Evolutionary conservation across 1,139 yeast genomes (phyloP), one percentile per base, ranked within the genome.

Genomic region (Tardiomyces digboiensis): DNA sequence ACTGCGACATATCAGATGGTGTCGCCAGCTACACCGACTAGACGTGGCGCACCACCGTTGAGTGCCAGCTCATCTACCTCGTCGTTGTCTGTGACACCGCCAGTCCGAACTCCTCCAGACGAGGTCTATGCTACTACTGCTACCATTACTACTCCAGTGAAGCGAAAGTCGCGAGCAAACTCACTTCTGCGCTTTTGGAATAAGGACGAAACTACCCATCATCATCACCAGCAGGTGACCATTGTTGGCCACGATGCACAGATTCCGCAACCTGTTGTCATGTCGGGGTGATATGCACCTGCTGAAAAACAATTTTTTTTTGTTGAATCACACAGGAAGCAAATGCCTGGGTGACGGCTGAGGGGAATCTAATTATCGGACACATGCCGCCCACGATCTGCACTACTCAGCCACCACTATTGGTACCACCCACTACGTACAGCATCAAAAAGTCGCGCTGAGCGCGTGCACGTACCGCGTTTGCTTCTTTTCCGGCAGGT

Each of bases 31-130:
- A 26, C 33, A 3, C 33, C 33, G 33, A 13, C 33, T n/a, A n/a
- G 33, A 26, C 33, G 33, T 4, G 14, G 16, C 4, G 33, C 33
- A 3, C 33, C 33, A 16, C 33, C 33, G 33, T 16, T 26, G 16
- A 26, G 33, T 8, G 33, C 33, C 33, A 26, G 33, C 33, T 26
- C 33, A 16, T 26, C 33, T 5, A 26, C 33, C 3, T 26, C 33
- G 33, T 26, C 33, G 33, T 16, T 26, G 10, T 26, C 33, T n/a
- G 33, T 26, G 33, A 26, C 33, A 26, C 33, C 33, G 33, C 33
- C 33, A 16, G 33, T 26, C 5, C 33, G 14, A 16, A 26, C 33
- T 26, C 33, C 33, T n/a, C 33, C 33, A 16, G 33, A 26, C 10
- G 33, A 26, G 8, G 33, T 8, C 4, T 26, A 26, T 16, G 16